These are phyloP conservation scores for Lactarius deliciosus DNA, from an alignment of 768 basidiomycete species.

Conservation along the genomic window DNA sequence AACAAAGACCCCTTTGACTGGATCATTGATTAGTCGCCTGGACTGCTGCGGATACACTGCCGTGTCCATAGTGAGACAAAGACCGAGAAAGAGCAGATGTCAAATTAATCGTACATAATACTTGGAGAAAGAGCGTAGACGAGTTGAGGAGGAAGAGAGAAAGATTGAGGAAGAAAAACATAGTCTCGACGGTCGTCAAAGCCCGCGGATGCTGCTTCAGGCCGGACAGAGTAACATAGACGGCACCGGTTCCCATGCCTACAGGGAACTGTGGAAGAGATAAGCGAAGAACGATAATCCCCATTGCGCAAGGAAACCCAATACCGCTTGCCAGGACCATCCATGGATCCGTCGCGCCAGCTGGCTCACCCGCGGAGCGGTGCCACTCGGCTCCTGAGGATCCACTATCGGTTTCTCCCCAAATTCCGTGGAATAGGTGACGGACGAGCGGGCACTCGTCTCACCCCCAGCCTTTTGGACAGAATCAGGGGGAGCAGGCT, in stretches of 20 bases:
- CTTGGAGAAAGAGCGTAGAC: constrained; percentile 44
- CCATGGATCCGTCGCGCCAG: constrained; percentile 49
- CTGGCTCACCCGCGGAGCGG: constrained; percentile 30
- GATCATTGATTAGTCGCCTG: constrained; percentile 44
- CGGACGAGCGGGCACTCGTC: neutral
- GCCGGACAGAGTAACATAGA: constrained; percentile 48
- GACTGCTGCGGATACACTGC: constrained; percentile 48
- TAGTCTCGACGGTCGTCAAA: constrained; percentile 42
- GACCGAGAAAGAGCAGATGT: neutral
- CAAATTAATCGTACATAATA: constrained; percentile 38
- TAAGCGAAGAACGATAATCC: constrained; percentile 7
- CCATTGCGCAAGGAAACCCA: constrained; percentile 27
- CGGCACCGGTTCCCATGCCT: constrained; percentile 51
- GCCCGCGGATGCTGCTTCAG: constrained; percentile 38
- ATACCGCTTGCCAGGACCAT: constrained; percentile 51
- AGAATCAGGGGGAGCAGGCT: neutral
- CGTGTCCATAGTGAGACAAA: neutral
- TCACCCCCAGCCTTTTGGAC: neutral
- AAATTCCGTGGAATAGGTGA: neutral
- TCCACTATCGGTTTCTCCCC: neutral
- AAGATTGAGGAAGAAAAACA: constrained; percentile 50
- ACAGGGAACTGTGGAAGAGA: constrained; percentile 43
- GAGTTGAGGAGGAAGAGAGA: constrained; percentile 45
- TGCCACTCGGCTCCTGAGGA: neutral
- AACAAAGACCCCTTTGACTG: constrained; percentile 47